Evolutionary conservation across 2,329 filamentous ascomycete genomes (phyloP).

Genomic region (Colletotrichum eleusines): DNA sequence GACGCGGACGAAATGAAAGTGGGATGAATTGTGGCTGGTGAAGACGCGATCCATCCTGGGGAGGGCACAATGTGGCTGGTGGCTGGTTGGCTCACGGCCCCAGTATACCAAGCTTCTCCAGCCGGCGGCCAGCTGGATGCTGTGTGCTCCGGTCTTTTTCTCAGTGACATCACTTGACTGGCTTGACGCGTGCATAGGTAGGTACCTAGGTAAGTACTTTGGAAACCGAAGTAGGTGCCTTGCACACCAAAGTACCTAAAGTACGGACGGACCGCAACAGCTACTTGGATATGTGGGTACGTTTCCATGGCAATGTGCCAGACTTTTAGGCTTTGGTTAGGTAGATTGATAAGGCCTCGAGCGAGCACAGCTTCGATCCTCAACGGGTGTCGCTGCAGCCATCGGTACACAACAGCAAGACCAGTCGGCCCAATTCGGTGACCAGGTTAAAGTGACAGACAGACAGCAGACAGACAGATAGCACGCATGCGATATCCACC

Average conservation of each 20-base stretch:
- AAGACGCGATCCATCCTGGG: too few species aligned
- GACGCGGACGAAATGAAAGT: not conserved
- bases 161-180: constrained; percentile 27
- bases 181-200: not conserved
- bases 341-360: not conserved
- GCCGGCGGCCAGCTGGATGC: not conserved
- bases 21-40: constrained; percentile 15
- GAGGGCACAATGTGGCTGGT: not conserved
- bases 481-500: too few species aligned
- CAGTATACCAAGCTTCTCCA: not conserved
- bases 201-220: too few species aligned
- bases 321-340: not conserved
- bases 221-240: too few species aligned
- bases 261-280: too few species aligned
- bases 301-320: constrained; percentile 25
- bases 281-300: too few species aligned
- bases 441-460: not conserved
- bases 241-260: too few species aligned
- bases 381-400: constrained; percentile 14
- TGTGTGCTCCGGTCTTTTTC: not conserved
- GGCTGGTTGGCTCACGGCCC: not conserved
- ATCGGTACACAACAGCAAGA: constrained; percentile 10
- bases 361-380: too few species aligned
- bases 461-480: too few species aligned
- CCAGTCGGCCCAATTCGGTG: not conserved